A percentile compares a stretch with the other conserved stretches of the same genome.
phyloP scores from a whole-genome alignment of 352 stramenopile genomes.

The Pythium grandisporangium region DNA sequence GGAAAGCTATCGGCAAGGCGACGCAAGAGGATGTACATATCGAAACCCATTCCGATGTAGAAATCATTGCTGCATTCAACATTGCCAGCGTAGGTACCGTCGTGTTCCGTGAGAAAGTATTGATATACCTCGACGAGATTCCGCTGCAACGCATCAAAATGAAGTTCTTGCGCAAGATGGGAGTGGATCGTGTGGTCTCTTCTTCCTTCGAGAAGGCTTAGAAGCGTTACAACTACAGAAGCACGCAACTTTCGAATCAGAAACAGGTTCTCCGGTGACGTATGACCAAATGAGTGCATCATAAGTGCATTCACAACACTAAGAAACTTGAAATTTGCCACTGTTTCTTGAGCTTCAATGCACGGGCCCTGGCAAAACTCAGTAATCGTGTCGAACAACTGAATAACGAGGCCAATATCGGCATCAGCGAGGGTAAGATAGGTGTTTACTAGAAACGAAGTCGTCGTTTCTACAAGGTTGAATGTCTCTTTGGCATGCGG shows the following conservation, averaged over 20 bases:
- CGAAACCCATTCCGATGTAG: constrained; percentile 67
- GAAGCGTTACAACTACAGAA: constrained; percentile 44
- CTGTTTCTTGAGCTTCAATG: constrained; percentile 56
- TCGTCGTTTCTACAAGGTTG: constrained; percentile 62
- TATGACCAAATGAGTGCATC: constrained; percentile 40
- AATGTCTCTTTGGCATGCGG: constrained; percentile 11
- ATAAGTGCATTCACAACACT: constrained; percentile 61
- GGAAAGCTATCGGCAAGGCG: constrained; percentile 42
- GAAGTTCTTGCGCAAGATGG: constrained; percentile 64
- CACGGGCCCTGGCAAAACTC: constrained; percentile 77
- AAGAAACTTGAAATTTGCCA: constrained; percentile 72
- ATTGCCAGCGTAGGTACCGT: constrained; percentile 45
- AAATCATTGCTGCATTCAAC: constrained; percentile 49
- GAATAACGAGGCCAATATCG: constrained; percentile 46
- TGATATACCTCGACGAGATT: constrained; percentile 52
- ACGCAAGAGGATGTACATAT: constrained; percentile 70
- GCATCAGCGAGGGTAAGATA: constrained; percentile 36
- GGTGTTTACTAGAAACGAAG: constrained; percentile 53
- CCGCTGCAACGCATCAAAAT: constrained; percentile 54
- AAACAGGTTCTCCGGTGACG: constrained; percentile 2
- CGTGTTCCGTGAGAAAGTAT: constrained; percentile 28
- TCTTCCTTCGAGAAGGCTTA: constrained; percentile 59
- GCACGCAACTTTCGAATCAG: constrained; percentile 29
- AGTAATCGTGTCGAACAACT: constrained; percentile 69
- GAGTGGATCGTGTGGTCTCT: constrained; percentile 41